A percentile compares a stretch with the other conserved stretches of the same genome.
phyloP scores from a whole-genome alignment of 192 early-diverging fungal species.

The Rhizophagus prolifer region DNA sequence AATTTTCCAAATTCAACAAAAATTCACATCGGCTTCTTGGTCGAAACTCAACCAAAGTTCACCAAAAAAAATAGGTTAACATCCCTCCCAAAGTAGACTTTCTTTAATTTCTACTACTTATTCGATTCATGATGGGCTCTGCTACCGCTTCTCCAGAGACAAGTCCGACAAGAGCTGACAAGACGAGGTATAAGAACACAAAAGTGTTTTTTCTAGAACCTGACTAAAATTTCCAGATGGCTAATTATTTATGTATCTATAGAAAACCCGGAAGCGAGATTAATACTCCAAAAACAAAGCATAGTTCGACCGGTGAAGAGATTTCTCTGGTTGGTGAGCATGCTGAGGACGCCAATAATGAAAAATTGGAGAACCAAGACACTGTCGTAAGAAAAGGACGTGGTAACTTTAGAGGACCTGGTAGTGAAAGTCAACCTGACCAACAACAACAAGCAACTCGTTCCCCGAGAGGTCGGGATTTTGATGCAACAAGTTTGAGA shows the following conservation, averaged over 20 bases:
- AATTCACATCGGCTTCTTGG: conserved; percentile 25
- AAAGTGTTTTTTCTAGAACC: neutral
- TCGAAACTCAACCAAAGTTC: conserved; percentile 19
- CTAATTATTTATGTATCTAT: neutral
- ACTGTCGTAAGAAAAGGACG: conserved; percentile 27
- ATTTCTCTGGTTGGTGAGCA: conserved; percentile 2
- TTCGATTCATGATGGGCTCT: conserved; percentile 31
- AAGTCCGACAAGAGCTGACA: conserved; percentile 28
- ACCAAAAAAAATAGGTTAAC: conserved; percentile 6
- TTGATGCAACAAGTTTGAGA: conserved; percentile 42
- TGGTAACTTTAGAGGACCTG: conserved; percentile 21
- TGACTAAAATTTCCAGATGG: neutral
- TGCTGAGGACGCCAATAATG: conserved; percentile 16
- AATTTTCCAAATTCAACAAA: neutral
- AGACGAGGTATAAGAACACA: neutral
- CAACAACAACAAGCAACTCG: conserved; percentile 27
- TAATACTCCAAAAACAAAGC: neutral
- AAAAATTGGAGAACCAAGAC: conserved; percentile 20
- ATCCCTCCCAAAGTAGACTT: conserved; percentile 27
- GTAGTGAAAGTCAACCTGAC: conserved; percentile 1
- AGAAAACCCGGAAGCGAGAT: conserved; percentile 18
- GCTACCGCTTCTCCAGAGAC: conserved; percentile 27
- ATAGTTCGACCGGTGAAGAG: conserved; percentile 13
- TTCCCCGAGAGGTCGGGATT: conserved; percentile 39
- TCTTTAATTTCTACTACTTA: conserved; percentile 30